Conservation (phyloP, 2,329 filamentous ascomycete genomes). For the Claviceps digitariae region DNA sequence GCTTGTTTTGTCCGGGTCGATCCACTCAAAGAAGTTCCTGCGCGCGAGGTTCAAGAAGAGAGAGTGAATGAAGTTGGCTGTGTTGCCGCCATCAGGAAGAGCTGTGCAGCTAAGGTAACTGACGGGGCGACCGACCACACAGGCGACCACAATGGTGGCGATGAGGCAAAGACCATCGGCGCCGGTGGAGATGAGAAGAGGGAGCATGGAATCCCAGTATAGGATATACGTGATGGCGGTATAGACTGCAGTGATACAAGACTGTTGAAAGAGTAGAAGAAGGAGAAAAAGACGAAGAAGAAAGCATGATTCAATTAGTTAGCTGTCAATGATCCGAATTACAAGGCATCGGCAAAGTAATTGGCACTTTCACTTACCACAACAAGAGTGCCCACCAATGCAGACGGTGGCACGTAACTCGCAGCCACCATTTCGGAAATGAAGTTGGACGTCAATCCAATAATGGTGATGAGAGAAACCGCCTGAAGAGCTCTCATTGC, state of each 20-base stretch:
- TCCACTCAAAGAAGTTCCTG: slow-evolving; percentile 27
- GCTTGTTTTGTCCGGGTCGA: slow-evolving; percentile 41
- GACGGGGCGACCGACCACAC: slow-evolving; percentile 67
- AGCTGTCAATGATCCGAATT: background rate
- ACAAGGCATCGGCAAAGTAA: too few relatives aligned
- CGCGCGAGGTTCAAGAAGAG: slow-evolving; percentile 26
- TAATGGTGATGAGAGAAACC: slow-evolving; percentile 58
- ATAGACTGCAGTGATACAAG: slow-evolving; percentile 68
- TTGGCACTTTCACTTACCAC: slow-evolving; percentile 47
- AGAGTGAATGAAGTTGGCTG: slow-evolving; percentile 30
- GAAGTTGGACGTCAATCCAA: slow-evolving; percentile 74
- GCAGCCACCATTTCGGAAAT: slow-evolving; percentile 59
- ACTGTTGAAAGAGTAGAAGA: slow-evolving; percentile 32
- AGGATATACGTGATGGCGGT: slow-evolving; percentile 68
- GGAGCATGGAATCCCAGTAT: slow-evolving; percentile 62
- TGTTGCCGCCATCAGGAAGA: slow-evolving; percentile 28
- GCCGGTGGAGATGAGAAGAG: slow-evolving; percentile 53
- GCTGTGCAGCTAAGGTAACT: slow-evolving; percentile 60
- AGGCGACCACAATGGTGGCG: slow-evolving; percentile 63
- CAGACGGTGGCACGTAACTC: slow-evolving; percentile 51
- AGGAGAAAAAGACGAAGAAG: background rate
- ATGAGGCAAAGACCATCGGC: slow-evolving; percentile 59
- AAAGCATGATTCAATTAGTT: background rate
- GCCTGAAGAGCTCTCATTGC: slow-evolving; percentile 57
- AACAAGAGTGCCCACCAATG: slow-evolving; percentile 65